Evolutionary conservation across 805 yeast genomes (phyloP), one percentile per base, ranked within the genome.

Genomic region (Suhomyces tanzawaensis): DNA sequence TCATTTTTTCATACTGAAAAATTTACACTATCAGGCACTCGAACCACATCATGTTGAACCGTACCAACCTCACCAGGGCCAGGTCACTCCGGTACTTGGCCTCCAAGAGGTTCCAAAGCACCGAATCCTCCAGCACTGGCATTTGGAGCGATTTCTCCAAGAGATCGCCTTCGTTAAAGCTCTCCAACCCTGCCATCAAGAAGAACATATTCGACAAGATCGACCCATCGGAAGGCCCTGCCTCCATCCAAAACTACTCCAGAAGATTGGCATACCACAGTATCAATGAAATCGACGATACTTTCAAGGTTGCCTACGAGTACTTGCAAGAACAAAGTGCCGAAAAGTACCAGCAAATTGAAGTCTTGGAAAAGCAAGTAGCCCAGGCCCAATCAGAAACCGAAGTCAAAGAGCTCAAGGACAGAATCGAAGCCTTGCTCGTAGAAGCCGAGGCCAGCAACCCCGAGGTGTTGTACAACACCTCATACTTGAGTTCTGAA

Each of bases 391-490:
- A 46, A 12, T 53, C 57, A 14, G 49, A 44, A 17, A 34, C 42
- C 18, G 49, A 47, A 19, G 29, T 37, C 26, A 17, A 41, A 18
- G 14, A n/a, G 11, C 41, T 45, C 16, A 37, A 32, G 15, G 38
- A 44, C 19, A 37, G 41, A 19, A 48, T 54, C 30, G 48, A 55
- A 14, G n/a, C 58, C 52, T 58, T 79, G 18, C 57, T 69, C 21
- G 70, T 77, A 7, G 66, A 74, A 40, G 88, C 95, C 1, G 95
- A 91, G 59, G 53, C 71, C 32, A 60, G 72, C 55, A 87, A 90
- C 58, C 98, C 98, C 12, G 95, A 88, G 60, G 96, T 88, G 9
- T 67, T 78, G 39, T 87, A 76, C 66, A 86, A 83, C 60, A 70
- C 76, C 28, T 66, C 67, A 29, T 79, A 58, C 56, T 52, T 62